phyloP scores from a whole-genome alignment of 2,329 filamentous ascomycete species.

The Monosporascus sp. region DNA sequence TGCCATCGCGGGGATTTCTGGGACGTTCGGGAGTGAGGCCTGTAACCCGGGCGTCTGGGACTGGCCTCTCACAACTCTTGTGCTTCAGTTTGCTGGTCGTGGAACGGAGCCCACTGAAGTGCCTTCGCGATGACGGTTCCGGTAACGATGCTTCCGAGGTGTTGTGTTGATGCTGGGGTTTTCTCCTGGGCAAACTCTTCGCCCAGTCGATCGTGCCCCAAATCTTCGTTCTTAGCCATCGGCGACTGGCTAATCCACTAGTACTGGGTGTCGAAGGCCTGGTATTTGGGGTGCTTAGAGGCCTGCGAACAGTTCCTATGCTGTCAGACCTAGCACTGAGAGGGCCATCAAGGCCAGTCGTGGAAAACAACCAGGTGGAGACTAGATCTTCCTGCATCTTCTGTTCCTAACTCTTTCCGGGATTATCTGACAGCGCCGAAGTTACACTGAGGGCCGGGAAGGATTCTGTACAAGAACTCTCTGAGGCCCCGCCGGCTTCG shows the following conservation, averaged over 20 bases:
- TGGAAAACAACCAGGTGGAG: conserved; percentile 10
- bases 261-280: conserved; percentile 9
- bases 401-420: conserved; percentile 6
- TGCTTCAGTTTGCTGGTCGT: conserved; percentile 1
- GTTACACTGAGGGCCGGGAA: conserved; percentile 10
- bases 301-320: conserved; percentile 8
- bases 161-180: conserved; percentile 19
- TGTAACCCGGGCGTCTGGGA: not conserved
- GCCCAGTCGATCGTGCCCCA: conserved; percentile 21
- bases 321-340: conserved; percentile 14
- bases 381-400: conserved; percentile 7
- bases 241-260: conserved; percentile 8
- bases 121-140: conserved; percentile 1
- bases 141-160: conserved; percentile 20
- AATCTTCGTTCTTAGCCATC: conserved; percentile 7
- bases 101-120: not conserved
- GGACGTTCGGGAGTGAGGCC: not conserved
- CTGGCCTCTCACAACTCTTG: not conserved
- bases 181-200: conserved; percentile 19
- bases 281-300: conserved; percentile 6
- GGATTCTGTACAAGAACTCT: conserved; percentile 10
- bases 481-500: conserved; percentile 6
- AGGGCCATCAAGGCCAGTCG: conserved; percentile 20
- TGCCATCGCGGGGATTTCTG: not conserved
- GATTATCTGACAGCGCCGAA: conserved; percentile 6